Base-by-base conservation (phyloP, 148 eudicot species). In the Simmondsia chinensis region DNA sequence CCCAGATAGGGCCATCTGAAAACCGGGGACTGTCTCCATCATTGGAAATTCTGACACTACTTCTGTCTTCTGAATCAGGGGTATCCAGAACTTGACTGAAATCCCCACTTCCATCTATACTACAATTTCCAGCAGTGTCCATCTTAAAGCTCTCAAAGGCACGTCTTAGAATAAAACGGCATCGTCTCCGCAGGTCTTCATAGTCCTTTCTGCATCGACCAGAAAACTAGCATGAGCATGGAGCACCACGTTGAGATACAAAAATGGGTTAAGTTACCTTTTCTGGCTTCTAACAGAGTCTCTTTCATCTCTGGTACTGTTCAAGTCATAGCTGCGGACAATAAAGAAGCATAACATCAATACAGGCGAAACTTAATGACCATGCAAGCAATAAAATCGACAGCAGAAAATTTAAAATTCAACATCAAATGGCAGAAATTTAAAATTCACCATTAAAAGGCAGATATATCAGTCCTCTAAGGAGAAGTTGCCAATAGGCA, bases 291-390 rank as follows among this genome's bases (percentile, higher is more conserved):
- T 60, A 5, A 63, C 42, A 7, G 50, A 7, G 37, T 53, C 65
- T 29, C 84, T 70, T 41, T 70, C 80, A 37, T 70, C 73, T 31
- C 64, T 60, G 3, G 80, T 51, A 31, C 80, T 77, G 25, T 50
- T 57, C 52, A 77, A 26, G 16, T 73, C 76, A 51, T 73, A 77
- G 29, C 84, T 77, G 76, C n/a, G 32, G 14, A n/a, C n/a, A 24
- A 18, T 14, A 33, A 31, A 44, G 35, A 11, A 18, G 31, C 26
- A 20, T 6, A 12, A 1, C 36, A 32, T 57, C 43, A 44, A 48
- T 4, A 22, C 4, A 22, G 18, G 4, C 14, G 13, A 49, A 34
- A 29, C 5, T 6, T n/a, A n/a, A n/a, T n/a, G n/a, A n/a, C n/a
- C n/a, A n/a, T n/a, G n/a, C n/a, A n/a, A n/a, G n/a, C n/a, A n/a